These are phyloP conservation scores for Curvularia lunata DNA, from an alignment of 2,329 filamentous ascomycete species.

Conservation along the genomic window DNA sequence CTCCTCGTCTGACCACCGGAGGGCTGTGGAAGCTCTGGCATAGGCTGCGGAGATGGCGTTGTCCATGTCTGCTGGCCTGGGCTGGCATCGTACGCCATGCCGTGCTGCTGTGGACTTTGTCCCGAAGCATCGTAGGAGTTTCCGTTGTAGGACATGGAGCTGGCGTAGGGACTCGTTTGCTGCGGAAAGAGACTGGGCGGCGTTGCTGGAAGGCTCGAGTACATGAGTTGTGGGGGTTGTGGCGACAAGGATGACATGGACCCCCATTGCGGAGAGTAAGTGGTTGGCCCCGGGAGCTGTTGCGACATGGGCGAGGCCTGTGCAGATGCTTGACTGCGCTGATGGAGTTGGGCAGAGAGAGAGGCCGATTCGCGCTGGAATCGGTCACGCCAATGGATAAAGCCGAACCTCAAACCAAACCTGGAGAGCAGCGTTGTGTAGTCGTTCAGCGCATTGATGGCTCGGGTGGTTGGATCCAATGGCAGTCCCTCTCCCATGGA, in stretches of 20 bases:
- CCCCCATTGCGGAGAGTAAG: conserved; percentile 38
- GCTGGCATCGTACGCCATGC: conserved; percentile 22
- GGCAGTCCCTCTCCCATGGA: conserved; percentile 35
- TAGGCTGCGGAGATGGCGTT: conserved; percentile 37
- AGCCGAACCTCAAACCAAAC: conserved; percentile 57
- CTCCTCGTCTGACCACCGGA: conserved; percentile 41
- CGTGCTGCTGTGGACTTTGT: conserved; percentile 24
- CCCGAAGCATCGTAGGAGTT: conserved; percentile 28
- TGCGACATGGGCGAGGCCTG: conserved; percentile 33
- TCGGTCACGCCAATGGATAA: conserved; percentile 58
- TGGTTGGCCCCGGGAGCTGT: conserved; percentile 16
- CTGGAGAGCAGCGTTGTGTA: conserved; percentile 54
- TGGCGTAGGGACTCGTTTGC: conserved; percentile 38
- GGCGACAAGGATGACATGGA: conserved; percentile 33
- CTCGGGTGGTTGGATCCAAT: conserved; percentile 47
- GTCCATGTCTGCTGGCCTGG: conserved; percentile 28
- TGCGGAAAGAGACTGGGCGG: conserved; percentile 38
- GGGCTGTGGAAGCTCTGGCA: conserved; percentile 43
- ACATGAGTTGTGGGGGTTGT: conserved; percentile 33
- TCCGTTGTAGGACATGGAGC: conserved; percentile 37
- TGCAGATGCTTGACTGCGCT: conserved; percentile 39
- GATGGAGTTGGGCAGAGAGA: conserved; percentile 52
- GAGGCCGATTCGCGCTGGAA: conserved; percentile 55
- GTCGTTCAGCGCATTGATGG: conserved; percentile 56
- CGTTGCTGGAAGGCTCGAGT: conserved; percentile 37